phyloP scores from a whole-genome alignment of 441 rosid species.

The Pelargonium citronellum region DNA sequence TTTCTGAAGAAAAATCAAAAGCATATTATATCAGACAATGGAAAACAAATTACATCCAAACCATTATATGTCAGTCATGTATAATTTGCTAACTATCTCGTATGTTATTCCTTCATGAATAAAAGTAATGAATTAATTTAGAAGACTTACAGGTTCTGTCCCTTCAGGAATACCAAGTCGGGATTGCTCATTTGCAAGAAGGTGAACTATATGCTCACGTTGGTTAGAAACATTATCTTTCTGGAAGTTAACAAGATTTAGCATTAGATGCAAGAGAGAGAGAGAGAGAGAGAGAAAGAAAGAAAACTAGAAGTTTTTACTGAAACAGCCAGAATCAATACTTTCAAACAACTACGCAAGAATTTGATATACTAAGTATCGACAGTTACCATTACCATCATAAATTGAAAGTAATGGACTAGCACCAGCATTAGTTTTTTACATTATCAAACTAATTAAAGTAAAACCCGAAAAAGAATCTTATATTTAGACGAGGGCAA shows the following conservation, averaged over 20 bases:
- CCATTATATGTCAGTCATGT: neutral
- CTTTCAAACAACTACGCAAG: no score
- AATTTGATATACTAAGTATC: no score
- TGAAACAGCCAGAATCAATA: no score
- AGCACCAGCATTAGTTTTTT: neutral
- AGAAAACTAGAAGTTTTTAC: no score
- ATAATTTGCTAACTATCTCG: neutral
- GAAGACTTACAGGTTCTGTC: constrained; percentile 63
- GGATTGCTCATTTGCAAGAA: constrained; percentile 90
- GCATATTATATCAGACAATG: neutral
- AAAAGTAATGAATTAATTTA: neutral
- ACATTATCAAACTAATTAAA: neutral
- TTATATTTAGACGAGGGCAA: neutral
- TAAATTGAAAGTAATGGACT: no score
- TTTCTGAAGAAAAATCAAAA: constrained; percentile 39
- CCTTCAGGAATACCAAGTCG: constrained; percentile 62
- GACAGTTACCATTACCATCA: no score
- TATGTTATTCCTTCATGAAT: neutral
- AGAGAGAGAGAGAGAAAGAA: neutral
- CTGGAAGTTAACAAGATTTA: constrained; percentile 38
- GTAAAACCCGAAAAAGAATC: neutral
- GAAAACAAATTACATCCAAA: constrained; percentile 1
- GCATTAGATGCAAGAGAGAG: constrained; percentile 18
- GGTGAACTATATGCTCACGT: constrained; percentile 91
- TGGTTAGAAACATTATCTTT: constrained; percentile 93